These are phyloP conservation scores for Pleurotus giganteus DNA, from an alignment of 768 basidiomycete species.

Conservation along the genomic window DNA sequence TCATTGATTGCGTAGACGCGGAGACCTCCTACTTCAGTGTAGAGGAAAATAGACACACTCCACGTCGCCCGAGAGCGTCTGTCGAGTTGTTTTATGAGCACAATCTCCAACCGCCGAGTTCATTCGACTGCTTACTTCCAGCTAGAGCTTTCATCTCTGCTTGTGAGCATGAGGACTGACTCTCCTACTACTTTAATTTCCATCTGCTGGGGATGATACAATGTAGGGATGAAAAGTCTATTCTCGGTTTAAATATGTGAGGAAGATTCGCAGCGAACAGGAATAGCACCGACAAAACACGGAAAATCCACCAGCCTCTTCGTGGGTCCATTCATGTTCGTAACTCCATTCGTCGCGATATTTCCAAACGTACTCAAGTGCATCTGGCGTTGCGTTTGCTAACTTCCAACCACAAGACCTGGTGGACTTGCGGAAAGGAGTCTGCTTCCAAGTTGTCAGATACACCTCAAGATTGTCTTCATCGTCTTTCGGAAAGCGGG, in stretches of 20 bases:
- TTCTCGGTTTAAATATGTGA: not conserved
- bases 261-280: not conserved
- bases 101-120: not conserved
- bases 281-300: conserved; percentile 6
- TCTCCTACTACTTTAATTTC: not conserved
- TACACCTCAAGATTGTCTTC: conserved; percentile 8
- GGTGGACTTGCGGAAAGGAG: conserved; percentile 5
- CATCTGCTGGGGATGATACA: not conserved
- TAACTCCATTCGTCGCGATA: conserved; percentile 13
- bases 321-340: conserved; percentile 10
- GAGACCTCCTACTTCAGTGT: not conserved
- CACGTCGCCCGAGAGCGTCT: not conserved
- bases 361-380: conserved; percentile 12
- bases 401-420: conserved; percentile 6
- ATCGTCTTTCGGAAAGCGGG: conserved; percentile 3
- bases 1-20: not conserved
- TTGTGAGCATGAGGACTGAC: not conserved
- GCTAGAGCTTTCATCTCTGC: not conserved
- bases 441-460: conserved; percentile 11
- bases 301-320: conserved; percentile 1
- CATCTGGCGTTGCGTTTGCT: not conserved
- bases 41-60: not conserved
- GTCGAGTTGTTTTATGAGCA: not conserved
- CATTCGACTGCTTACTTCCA: not conserved
- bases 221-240: not conserved